Base-by-base conservation (phyloP, 2,329 filamentous ascomycete species). In the Tolypocladium ovalisporum region DNA sequence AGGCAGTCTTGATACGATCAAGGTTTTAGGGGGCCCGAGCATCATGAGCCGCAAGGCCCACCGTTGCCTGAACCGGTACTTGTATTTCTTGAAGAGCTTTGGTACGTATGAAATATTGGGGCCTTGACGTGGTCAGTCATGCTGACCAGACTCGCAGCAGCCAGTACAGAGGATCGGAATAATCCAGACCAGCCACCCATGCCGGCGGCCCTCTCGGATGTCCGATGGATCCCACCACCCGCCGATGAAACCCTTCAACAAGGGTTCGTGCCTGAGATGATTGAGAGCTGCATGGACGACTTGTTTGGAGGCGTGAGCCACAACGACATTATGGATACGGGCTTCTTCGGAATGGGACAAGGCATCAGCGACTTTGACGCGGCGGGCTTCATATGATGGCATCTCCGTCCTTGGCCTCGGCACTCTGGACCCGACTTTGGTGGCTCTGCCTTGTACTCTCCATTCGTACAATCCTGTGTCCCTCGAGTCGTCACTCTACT, bases 31-130 rank as follows among this genome's bases (percentile, higher is more conserved):
- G 7, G 62, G 58, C 1, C 56, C 64, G 2, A 65, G 64, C 37
- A 61, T 62, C 24, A 61, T 65, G 57, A 65, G 62, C 42, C 53
- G 58, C 24, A 65, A 65, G 49, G 63, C 63, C 3, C 61, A 65
- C 44, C 62, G 62, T 4, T 65, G 63, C 52, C 39, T 65, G 29
- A 56, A 59, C n/a, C 59, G 60, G 6, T 60, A 65, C 49, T 37
- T 64, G 7, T 56, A 59, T 15, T 40, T 61, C 44, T 52, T 62
- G 2, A 63, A 61, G 51, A 60, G 34, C 7, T 54, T 58, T 36
- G 57, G 63, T 62, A 55, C 10, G 56, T 32, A 29, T 8, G 34
- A 13, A 19, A 40, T 4, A n/a, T 24, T 5, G 17, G 3, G 52
- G 8, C 3, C 9, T 34, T 4, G 10, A 2, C 4, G 27, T 12